Base-by-base conservation (phyloP, 2,329 filamentous ascomycete species). In the Knoxdaviesia capensis region DNA sequence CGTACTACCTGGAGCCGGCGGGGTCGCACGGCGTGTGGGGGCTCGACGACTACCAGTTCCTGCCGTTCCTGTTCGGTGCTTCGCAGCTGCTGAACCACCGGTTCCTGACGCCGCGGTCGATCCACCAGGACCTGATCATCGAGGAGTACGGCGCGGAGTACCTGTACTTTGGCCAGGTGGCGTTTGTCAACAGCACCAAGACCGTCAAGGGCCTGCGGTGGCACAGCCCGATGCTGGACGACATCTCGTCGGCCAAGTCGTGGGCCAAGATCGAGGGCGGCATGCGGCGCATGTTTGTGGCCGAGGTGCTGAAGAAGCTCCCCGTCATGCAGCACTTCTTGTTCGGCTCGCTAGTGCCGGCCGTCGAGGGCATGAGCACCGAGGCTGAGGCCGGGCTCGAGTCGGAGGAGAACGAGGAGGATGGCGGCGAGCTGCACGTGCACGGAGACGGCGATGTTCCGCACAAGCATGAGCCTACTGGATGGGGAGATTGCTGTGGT, bases 271-370 rank as follows among this genome's bases (percentile, higher is more conserved):
- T 98, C 40, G 87, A 96, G 57, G 80, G 70, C 30, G 90, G 90
- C 6, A 96, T 98, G 92, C 73, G 83, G 46, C 82, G 85, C 50
- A 98, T 98, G 92, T 96, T 96, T 54, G 70, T 88, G 41, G 82
- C 79, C 36, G 90, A 98, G 59, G 88, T 98, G 1, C 60, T 98
- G 41, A 77, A 81, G 32, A 98, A 98, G 59, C 58, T 98, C 43
- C 90, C 90, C 1, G 88, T 98, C 37, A 96, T 96, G 86, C 90
- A 98, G 61, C 92, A 98, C 58, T 98, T 98, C 52, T 55, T 98
- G 43, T 98, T 98, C 54, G 90, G 90, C 1, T 80, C 77, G 6
- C 59, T 98, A 41, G 68, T 98, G 2, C 79, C 84, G 0, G 85
- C 88, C 0, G 74, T 68, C 0, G 74, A 84, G 28, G 83, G 74